Percentiles rank a stretch among this genome's conserved stretches.
Evolutionary conservation across 108 stramenopile species (phyloP).

Genomic region (Aurantiochytrium sp.): DNA sequence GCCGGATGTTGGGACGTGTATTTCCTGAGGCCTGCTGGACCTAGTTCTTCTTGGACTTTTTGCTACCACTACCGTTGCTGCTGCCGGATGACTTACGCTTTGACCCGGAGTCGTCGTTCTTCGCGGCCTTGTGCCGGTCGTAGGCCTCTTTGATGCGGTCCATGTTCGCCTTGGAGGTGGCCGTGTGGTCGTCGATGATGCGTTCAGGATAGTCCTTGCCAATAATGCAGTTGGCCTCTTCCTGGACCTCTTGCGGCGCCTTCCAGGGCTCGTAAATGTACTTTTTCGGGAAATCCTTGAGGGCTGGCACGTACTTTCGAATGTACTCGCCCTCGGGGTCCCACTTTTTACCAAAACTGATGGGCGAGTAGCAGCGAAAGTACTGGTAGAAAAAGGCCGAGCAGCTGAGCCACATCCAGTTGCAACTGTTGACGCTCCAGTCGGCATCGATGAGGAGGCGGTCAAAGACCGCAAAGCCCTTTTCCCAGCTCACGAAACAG

Average conservation of each 20-base stretch:
- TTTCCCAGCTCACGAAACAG: conserved; percentile 88
- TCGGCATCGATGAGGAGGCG: conserved; percentile 83
- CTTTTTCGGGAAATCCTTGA: conserved; percentile 72
- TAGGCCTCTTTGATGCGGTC: conserved; percentile 78
- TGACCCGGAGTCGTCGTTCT: background rate
- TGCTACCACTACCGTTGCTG: background rate
- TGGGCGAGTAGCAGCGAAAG: conserved; percentile 87
- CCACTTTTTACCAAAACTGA: conserved; percentile 84
- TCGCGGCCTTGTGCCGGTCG: background rate
- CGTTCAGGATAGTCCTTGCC: conserved; percentile 82
- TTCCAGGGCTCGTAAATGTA: conserved; percentile 97
- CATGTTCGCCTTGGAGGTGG: conserved; percentile 81
- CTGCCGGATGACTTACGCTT: background rate
- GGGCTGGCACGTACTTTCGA: conserved; percentile 71
- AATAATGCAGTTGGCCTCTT: conserved; percentile 63
- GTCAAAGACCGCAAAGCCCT: conserved; percentile 74
- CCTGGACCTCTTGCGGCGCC: conserved; percentile 69
- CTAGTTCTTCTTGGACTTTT: too few species aligned
- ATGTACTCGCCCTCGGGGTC: conserved; percentile 82
- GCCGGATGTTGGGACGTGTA: too few species aligned
- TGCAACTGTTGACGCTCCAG: conserved; percentile 86
- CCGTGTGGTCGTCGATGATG: conserved; percentile 74
- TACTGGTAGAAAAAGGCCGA: conserved; percentile 84
- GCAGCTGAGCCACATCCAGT: conserved; percentile 91
- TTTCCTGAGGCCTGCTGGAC: too few species aligned